phyloP scores from a whole-genome alignment of 345 rosid genomes.

The Gossypium bickii region DNA sequence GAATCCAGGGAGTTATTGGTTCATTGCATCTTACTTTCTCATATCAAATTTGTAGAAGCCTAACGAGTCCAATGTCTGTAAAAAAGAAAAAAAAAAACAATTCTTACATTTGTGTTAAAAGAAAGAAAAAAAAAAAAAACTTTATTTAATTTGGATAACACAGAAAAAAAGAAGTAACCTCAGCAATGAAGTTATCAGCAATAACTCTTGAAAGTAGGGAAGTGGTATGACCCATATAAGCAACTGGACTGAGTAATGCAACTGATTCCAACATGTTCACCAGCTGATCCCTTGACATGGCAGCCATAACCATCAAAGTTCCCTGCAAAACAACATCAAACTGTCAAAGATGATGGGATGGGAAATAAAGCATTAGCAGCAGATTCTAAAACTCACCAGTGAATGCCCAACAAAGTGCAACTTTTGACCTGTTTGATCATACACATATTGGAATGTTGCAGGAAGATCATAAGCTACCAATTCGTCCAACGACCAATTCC shows the following conservation, averaged over 20 bases:
- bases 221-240: constrained; percentile 35
- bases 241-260: constrained; percentile 44
- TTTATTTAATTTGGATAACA: background rate
- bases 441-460: constrained; percentile 34
- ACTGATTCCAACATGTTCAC: constrained; percentile 43
- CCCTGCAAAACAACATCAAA: constrained; percentile 26
- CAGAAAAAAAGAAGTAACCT: background rate
- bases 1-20: too few relatives aligned
- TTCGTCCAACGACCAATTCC: constrained; percentile 64
- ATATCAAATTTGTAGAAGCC: too few relatives aligned
- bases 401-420: constrained; percentile 54
- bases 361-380: background rate
- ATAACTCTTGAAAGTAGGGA: constrained; percentile 34
- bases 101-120: background rate
- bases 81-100: too few relatives aligned
- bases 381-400: constrained; percentile 25
- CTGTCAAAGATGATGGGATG: background rate
- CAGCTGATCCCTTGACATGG: constrained; percentile 35
- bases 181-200: constrained; percentile 10
- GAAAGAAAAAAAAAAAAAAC: too few relatives aligned
- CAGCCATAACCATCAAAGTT: constrained; percentile 46
- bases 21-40: too few relatives aligned
- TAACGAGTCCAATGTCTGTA: too few relatives aligned
- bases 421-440: constrained; percentile 33
- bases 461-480: constrained; percentile 47